These are phyloP conservation scores for Apophysomyces sp. DNA, from an alignment of 371 early-diverging fungal genomes.

Conservation along the genomic window DNA sequence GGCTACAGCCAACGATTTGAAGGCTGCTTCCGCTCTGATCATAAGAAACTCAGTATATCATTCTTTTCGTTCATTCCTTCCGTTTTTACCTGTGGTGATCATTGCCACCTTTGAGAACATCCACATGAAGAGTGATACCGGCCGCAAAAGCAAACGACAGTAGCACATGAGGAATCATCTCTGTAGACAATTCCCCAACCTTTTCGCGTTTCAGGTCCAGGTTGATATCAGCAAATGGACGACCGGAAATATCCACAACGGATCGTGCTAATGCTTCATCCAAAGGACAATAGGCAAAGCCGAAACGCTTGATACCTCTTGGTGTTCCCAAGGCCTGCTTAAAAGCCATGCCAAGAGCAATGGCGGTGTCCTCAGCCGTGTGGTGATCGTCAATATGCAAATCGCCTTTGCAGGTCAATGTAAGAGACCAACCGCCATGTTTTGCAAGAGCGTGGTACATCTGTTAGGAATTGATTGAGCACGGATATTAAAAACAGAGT, in stretches of 20 bases:
- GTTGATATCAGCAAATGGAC: slow-evolving; percentile 84
- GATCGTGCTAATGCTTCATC: slow-evolving; percentile 95
- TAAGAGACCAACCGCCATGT: slow-evolving; percentile 88
- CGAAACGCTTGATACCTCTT: slow-evolving; percentile 91
- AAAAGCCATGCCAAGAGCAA: slow-evolving; percentile 92
- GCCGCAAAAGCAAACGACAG: slow-evolving; percentile 89
- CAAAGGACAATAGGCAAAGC: slow-evolving; percentile 93
- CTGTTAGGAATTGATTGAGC: slow-evolving; percentile 27
- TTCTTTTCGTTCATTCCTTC: not conserved
- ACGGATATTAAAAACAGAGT: not conserved
- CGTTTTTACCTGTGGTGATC: slow-evolving; percentile 86
- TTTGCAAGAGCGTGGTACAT: slow-evolving; percentile 97
- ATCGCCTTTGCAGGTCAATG: slow-evolving; percentile 83
- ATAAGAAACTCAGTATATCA: not conserved
- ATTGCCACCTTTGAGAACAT: slow-evolving; percentile 88
- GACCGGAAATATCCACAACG: slow-evolving; percentile 96
- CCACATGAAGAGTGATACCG: slow-evolving; percentile 94
- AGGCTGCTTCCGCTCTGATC: slow-evolving; percentile 88
- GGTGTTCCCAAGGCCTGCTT: slow-evolving; percentile 89
- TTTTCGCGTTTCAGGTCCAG: slow-evolving; percentile 87
- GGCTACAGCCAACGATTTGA: slow-evolving; percentile 97
- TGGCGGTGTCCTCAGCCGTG: slow-evolving; percentile 94
- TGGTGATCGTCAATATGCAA: slow-evolving; percentile 97
- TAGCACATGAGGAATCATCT: slow-evolving; percentile 97
- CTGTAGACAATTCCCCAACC: slow-evolving; percentile 86